Evolutionary conservation across 192 early-diverging fungal genomes (phyloP).

Genomic region (Gonapodya sp.): DNA sequence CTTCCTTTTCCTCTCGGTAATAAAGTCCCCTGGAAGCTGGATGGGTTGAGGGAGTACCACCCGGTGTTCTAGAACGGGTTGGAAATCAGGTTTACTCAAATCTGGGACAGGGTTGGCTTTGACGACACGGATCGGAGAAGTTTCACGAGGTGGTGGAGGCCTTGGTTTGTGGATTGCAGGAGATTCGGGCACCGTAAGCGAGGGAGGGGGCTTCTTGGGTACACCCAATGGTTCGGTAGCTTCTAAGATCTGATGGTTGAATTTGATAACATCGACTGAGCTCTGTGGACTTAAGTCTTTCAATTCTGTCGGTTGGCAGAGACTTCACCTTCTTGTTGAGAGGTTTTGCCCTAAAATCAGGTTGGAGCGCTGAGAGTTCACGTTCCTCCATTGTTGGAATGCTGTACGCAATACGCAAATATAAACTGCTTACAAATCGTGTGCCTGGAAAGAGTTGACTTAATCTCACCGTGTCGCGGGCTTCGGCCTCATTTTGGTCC

Average conservation of each 20-base stretch:
- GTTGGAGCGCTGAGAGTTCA: background rate
- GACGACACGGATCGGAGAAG: background rate
- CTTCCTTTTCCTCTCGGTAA: slow-evolving; percentile 37
- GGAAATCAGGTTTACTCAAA: background rate
- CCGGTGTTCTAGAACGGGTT: background rate
- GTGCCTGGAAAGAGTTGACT: too few species aligned
- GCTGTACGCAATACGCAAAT: background rate
- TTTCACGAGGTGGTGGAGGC: background rate
- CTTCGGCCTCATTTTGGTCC: background rate
- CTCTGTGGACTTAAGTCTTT: background rate
- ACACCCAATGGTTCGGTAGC: background rate
- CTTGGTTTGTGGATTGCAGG: slow-evolving; percentile 8
- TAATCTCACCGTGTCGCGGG: background rate
- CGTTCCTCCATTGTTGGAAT: slow-evolving; percentile 6
- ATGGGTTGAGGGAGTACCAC: slow-evolving; percentile 28
- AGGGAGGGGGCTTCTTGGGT: background rate
- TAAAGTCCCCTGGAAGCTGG: slow-evolving; percentile 51
- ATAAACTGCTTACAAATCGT: too few species aligned
- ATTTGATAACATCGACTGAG: background rate
- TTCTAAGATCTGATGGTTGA: background rate
- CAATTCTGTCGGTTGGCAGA: background rate
- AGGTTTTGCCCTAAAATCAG: background rate
- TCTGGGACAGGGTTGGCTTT: slow-evolving; percentile 3
- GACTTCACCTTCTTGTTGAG: background rate
- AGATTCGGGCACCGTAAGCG: background rate